Base-by-base conservation (phyloP, 345 rosid species). In the Bruguiera parviflora region DNA sequence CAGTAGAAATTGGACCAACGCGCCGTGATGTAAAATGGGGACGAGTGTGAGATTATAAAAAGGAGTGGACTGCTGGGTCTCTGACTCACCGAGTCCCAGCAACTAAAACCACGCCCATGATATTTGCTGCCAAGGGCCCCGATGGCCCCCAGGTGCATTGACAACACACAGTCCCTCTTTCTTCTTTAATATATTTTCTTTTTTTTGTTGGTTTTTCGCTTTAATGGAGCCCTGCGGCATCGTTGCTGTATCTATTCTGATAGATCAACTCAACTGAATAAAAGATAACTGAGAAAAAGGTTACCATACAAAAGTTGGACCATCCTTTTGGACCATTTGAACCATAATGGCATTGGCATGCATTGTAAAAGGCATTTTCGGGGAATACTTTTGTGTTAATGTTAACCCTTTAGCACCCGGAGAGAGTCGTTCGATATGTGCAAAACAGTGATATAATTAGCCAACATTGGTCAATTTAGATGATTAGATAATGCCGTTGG, bases 1-100 rank as follows among this genome's bases (percentile, higher is more conserved):
- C 19, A 20, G 13, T 2, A 52, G n/a, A 18, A 5, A 22, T 5
- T 20, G 56, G 21, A 18, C 19, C 3, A 19, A 57, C 43, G 60
- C 56, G 47, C 24, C 0, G 0, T 8, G 9, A n/a, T 35, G 53
- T 2, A 18, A 71, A 63, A 64, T 55, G 75, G 57, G 65, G 75
- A 58, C 51, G 25, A 53, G 10, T 29, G 32, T 4, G 78, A 84
- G 85, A 84, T 32, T 60, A 58, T 59, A 9, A 7, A 79, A 33
- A 71, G 72, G 79, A 74, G 75, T 63, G 81, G 81, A 32, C 66
- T 47, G 66, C 65, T 72, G 74, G 74, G 76, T 66, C 82, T 65
- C 79, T 70, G 79, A 83, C 69, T 79, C 85, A 81, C 80, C 76
- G 87, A 81, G 86, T 82, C 85, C 84, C 79, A 85, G 80, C 87